Evolutionary conservation across 495 filamentous ascomycete species (phyloP).

Genomic region (Xylaria longipes): DNA sequence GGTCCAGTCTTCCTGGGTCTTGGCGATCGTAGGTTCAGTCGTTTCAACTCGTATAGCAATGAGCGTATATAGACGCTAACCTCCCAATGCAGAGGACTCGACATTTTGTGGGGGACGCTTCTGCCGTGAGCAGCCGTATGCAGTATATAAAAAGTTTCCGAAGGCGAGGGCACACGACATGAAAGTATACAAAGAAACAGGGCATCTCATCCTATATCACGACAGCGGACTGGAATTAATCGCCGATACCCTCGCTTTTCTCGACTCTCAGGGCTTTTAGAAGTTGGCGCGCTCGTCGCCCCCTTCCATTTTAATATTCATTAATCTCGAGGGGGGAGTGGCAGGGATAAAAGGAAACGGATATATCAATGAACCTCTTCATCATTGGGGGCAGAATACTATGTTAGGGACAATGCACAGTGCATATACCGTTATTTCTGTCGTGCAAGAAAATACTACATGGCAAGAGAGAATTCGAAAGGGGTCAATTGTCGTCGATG

Average conservation of each 20-base stretch:
- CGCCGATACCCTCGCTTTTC: slow-evolving; percentile 15
- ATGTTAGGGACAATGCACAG: not conserved
- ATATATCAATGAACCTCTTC: not conserved
- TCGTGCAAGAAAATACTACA: not conserved
- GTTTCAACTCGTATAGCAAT: too few species aligned
- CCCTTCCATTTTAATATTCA: not conserved
- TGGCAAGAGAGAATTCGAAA: not conserved
- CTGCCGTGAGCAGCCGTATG: slow-evolving; percentile 26
- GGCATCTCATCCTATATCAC: slow-evolving; percentile 31
- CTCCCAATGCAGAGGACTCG: not conserved
- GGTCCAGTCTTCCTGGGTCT: slow-evolving; percentile 33
- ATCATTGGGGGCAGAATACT: not conserved
- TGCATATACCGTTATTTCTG: not conserved
- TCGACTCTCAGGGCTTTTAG: slow-evolving; percentile 18
- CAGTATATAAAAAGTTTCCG: slow-evolving; percentile 27
- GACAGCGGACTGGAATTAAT: slow-evolving; percentile 26
- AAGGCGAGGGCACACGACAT: slow-evolving; percentile 29
- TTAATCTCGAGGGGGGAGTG: not conserved
- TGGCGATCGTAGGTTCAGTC: slow-evolving; percentile 29
- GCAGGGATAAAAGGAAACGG: not conserved
- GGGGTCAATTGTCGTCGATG: too few species aligned
- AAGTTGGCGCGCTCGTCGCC: not conserved
- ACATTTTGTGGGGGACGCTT: slow-evolving; percentile 1
- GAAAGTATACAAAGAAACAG: slow-evolving; percentile 29
- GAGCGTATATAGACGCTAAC: not conserved